Conservation (phyloP, 148 eudicot genomes). For the Vaccinium darrowii region DNA sequence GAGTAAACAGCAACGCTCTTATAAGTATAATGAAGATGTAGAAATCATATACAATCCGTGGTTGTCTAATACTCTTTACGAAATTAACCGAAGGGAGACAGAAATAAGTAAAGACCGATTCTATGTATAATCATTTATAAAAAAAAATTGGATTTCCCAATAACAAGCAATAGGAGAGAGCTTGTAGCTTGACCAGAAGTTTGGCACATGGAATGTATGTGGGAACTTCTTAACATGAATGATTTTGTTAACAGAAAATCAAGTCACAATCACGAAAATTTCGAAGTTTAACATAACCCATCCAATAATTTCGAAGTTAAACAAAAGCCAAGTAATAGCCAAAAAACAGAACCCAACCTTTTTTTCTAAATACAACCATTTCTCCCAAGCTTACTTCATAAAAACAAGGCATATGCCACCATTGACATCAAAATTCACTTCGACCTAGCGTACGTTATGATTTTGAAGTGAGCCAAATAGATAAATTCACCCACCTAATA, state of each 20-base stretch:
- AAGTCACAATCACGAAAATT: background rate
- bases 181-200: background rate
- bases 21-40: background rate
- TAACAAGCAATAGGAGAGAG: background rate
- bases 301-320: background rate
- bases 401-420: background rate
- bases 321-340: background rate
- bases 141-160: background rate
- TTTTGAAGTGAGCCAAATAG: background rate
- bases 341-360: background rate
- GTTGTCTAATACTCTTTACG: background rate
- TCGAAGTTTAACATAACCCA: background rate
- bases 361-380: background rate
- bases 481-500: background rate
- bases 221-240: background rate
- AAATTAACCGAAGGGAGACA: background rate
- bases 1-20: background rate
- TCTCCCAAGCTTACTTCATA: background rate
- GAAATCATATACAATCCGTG: background rate
- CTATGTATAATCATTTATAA: background rate
- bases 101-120: too few species aligned
- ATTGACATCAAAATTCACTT: background rate
- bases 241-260: background rate
- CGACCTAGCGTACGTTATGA: background rate
- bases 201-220: background rate